phyloP scores from a whole-genome alignment of 2,329 filamentous ascomycete species.

The Cadophora sp. region DNA sequence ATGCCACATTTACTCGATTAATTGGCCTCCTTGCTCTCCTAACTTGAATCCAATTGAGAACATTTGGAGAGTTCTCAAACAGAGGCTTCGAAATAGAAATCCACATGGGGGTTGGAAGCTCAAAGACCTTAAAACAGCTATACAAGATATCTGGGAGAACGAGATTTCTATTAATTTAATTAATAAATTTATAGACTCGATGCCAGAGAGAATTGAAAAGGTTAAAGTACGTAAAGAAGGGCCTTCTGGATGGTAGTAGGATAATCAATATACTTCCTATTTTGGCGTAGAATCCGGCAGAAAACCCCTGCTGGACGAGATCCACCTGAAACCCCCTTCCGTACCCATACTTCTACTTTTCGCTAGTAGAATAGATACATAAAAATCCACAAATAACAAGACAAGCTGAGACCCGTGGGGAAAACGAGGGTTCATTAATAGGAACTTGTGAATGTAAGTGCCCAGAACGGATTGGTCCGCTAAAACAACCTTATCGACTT shows the following conservation, averaged over 20 bases:
- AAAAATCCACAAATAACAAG: no score
- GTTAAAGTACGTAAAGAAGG: not conserved
- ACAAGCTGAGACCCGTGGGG: no score
- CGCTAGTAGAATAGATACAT: no score
- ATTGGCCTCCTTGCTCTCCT: not conserved
- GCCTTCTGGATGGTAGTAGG: not conserved
- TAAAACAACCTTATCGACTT: no score
- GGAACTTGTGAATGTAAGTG: no score
- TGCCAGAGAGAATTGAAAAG: not conserved
- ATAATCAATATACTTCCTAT: not conserved
- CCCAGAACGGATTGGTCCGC: no score
- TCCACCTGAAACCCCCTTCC: not conserved
- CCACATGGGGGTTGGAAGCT: not conserved
- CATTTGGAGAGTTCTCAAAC: not conserved
- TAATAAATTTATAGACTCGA: not conserved
- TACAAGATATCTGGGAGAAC: not conserved
- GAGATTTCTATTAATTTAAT: not conserved
- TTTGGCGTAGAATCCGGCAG: not conserved
- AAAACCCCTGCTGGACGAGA: not conserved
- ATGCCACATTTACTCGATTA: constrained; percentile 10
- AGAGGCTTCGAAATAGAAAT: not conserved
- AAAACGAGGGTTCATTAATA: no score
- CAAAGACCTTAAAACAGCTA: not conserved
- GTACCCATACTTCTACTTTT: no score
- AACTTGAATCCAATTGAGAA: not conserved